Evolutionary conservation across 345 rosid species (phyloP), one percentile per base, ranked within the genome.

Genomic region (Angophora floribunda): DNA sequence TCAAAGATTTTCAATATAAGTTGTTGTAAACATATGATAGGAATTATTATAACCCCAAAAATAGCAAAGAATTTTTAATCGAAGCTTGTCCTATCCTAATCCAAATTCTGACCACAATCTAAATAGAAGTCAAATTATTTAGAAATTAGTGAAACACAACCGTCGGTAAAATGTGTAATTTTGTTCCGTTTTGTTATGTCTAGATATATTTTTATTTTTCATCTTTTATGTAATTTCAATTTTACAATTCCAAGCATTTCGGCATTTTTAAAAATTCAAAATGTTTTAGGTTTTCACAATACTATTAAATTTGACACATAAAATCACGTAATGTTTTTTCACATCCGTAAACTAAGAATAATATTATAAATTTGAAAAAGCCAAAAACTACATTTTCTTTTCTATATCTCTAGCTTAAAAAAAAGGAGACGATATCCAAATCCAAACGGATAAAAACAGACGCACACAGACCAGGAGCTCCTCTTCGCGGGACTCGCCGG

Each of bases 371-470:
- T 57, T 57, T 57, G 65, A 57, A 57, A 57, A 57, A 26, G 65
- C 13, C 14, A 57, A 57, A 57, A 57, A 22, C 65, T 24, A 57
- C 24, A 1, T 57, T 57, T 57, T 57, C 65, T 57, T 24, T 52
- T 5, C 4, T 52, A 52, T 15, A 22, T 22, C 28, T 57, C 9
- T 5, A 86, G 63, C 61, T 50, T 9, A 36, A 22, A 36, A 52
- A 44, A 41, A 45, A 32, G 14, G 88, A 30, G 57, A 85, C 59
- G 3, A 6, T 8, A 85, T 70, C 88, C 84, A 53, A 16, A 53
- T 51, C 16, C 70, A 6, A 70, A 87, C 65, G 86, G 90, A 88
- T 86, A 75, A 89, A 36, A 70, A 36, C 44, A 36, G 8, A 28
- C 82, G 0, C 82, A 1, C 82, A 75, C 13, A 41, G 7, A 75